Percentiles rank a stretch among this genome's conserved stretches.
Conservation (phyloP, 2,329 filamentous ascomycete species). For the Bipolaris oryzae region DNA sequence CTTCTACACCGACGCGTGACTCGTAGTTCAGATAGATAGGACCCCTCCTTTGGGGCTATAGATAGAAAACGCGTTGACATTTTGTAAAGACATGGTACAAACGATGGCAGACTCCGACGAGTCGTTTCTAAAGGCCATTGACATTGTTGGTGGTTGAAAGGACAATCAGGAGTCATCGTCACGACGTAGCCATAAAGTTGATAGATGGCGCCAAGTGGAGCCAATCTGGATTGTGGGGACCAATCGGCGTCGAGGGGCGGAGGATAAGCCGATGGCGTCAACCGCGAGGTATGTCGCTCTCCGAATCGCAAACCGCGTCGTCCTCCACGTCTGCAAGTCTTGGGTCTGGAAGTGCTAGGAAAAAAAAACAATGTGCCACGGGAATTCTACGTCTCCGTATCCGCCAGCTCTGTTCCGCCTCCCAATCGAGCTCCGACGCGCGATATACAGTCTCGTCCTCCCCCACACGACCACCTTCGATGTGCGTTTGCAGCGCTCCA, state of each 20-base stretch:
- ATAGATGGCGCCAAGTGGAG: conserved; percentile 24
- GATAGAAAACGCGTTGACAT: conserved; percentile 38
- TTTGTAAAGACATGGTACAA: conserved; percentile 27
- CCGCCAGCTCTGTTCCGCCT: conserved; percentile 45
- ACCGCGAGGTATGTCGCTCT: conserved; percentile 2
- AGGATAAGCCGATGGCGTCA: conserved; percentile 21
- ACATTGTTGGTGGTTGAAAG: conserved; percentile 38
- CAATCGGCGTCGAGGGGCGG: conserved; percentile 24
- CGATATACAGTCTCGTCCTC: conserved; percentile 52
- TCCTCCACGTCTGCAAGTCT: neutral
- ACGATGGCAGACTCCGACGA: conserved; percentile 32
- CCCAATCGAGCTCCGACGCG: conserved; percentile 53
- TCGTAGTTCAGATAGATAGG: conserved; percentile 49
- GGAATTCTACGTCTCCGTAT: neutral
- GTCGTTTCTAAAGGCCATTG: conserved; percentile 28
- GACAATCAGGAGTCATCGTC: conserved; percentile 36
- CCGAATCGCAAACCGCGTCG: conserved; percentile 5
- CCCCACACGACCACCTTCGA: conserved; percentile 48
- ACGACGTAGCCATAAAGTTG: conserved; percentile 9
- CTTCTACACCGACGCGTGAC: conserved; percentile 37
- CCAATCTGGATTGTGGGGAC: conserved; percentile 21
- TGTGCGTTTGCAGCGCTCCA: conserved; percentile 25
- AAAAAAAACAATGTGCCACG: conserved; percentile 20
- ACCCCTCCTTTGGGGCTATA: conserved; percentile 64
- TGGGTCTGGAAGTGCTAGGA: neutral